Percentiles rank a stretch among this genome's conserved stretches.
Evolutionary conservation across 306 rosid genomes (phyloP).

Genomic region (Astragalus membranaceus): DNA sequence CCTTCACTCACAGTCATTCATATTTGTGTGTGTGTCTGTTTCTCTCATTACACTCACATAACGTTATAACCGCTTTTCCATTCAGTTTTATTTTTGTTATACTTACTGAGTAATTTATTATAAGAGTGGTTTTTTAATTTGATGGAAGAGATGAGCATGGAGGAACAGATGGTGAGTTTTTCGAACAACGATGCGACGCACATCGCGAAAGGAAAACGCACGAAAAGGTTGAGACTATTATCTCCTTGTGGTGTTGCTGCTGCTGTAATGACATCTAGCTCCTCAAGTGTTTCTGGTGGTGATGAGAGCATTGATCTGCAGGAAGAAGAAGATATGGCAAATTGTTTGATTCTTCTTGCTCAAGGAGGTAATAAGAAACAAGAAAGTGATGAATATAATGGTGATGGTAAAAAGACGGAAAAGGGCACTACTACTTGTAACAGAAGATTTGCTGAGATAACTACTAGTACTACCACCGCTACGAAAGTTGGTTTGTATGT

Average conservation of each 20-base stretch:
- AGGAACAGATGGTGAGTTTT: slow-evolving; percentile 22
- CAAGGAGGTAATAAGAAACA: slow-evolving; percentile 33
- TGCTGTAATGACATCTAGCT: slow-evolving; percentile 26
- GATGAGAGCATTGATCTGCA: slow-evolving; percentile 39
- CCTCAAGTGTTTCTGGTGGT: slow-evolving; percentile 38
- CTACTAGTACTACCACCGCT: not conserved
- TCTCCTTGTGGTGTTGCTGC: not conserved
- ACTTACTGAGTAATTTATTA: too few relatives aligned
- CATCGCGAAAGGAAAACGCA: slow-evolving; percentile 55
- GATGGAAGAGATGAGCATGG: slow-evolving; percentile 27
- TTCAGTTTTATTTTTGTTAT: not conserved
- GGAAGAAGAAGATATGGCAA: slow-evolving; percentile 91
- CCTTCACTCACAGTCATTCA: slow-evolving; percentile 10
- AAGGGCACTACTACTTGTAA: not conserved
- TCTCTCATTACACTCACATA: not conserved
- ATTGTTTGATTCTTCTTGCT: slow-evolving; percentile 84
- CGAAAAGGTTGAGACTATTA: slow-evolving; percentile 49
- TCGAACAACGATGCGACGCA: slow-evolving; percentile 5
- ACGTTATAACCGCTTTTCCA: not conserved
- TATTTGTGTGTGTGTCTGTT: not conserved
- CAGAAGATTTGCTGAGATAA: slow-evolving; percentile 6
- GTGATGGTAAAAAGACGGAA: not conserved
- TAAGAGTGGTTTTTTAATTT: not conserved
- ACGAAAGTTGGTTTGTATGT: slow-evolving; percentile 36
- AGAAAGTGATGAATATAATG: not conserved